A percentile compares a stretch with the other conserved stretches of the same genome.
These are phyloP conservation scores for Colletotrichum sp. DNA, from an alignment of 2,329 filamentous ascomycete species.

Conservation along the genomic window DNA sequence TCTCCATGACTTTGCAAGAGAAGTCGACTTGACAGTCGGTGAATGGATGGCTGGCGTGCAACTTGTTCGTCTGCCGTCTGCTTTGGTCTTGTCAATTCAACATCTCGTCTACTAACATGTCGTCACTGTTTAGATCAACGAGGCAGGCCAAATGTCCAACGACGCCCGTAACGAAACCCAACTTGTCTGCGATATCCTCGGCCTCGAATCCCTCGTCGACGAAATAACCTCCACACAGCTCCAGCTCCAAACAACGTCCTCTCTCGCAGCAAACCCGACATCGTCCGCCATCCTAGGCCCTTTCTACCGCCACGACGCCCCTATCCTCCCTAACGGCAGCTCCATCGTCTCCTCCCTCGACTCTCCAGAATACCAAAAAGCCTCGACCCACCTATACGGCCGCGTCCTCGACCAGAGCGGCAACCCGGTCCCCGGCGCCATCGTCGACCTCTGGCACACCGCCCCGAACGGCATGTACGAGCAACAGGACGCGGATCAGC, in stretches of 20 bases:
- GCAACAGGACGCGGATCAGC: constrained; percentile 74
- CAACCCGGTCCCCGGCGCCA: constrained; percentile 58
- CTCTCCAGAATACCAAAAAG: constrained; percentile 39
- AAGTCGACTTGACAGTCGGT: constrained; percentile 69
- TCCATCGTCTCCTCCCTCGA: constrained; percentile 52
- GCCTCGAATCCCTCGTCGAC: constrained; percentile 68
- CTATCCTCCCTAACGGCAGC: constrained; percentile 60
- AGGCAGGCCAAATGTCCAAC: constrained; percentile 67
- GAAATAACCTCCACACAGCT: constrained; percentile 64
- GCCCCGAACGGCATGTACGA: constrained; percentile 69
- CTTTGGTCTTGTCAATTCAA: neutral
- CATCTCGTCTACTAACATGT: neutral
- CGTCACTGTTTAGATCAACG: constrained; percentile 54
- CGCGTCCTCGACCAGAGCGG: constrained; percentile 58
- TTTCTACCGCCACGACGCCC: constrained; percentile 71
- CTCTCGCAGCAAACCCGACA: constrained; percentile 48
- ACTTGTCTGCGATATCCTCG: constrained; percentile 70
- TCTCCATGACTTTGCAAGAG: constrained; percentile 71
- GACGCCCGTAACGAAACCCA: constrained; percentile 71
- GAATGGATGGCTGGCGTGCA: constrained; percentile 71
- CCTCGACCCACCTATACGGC: constrained; percentile 63
- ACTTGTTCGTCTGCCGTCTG: constrained; percentile 42
- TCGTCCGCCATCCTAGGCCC: constrained; percentile 72
- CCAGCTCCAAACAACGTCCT: constrained; percentile 47
- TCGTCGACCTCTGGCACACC: constrained; percentile 69